phyloP scores from a whole-genome alignment of 805 yeast genomes.

The Saccharomycopsis sp. region DNA sequence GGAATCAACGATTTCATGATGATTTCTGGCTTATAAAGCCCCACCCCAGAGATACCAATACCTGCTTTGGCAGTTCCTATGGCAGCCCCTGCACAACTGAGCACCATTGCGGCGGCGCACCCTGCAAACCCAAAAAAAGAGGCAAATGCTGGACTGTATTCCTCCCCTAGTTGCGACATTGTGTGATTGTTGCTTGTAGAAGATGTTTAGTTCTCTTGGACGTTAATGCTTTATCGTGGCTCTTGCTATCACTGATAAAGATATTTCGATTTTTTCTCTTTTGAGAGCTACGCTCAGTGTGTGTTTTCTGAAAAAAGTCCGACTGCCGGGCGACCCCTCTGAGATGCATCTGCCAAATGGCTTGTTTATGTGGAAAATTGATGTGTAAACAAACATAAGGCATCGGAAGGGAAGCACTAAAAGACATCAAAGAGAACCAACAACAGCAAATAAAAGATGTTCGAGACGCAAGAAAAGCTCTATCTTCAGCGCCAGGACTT shows the following conservation, averaged over 20 bases:
- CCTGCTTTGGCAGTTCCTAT: conserved; percentile 98
- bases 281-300: too few relatives aligned
- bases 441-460: too few relatives aligned
- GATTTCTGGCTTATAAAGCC: conserved; percentile 94
- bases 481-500: conserved; percentile 49
- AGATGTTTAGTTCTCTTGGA: not conserved
- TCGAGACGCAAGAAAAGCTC: conserved; percentile 35
- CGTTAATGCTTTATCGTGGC: not conserved
- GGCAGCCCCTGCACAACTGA: conserved; percentile 97
- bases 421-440: too few relatives aligned
- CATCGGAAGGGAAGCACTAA: too few relatives aligned
- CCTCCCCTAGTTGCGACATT: not conserved
- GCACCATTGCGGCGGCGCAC: conserved; percentile 85
- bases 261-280: not conserved
- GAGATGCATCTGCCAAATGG: too few relatives aligned
- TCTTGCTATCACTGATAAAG: not conserved
- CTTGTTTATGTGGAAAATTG: too few relatives aligned
- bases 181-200: not conserved
- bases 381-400: not conserved
- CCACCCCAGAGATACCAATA: conserved; percentile 96
- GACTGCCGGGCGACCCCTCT: not conserved
- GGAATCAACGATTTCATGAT: conserved; percentile 95
- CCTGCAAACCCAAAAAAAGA: conserved; percentile 22
- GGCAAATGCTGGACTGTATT: not conserved
- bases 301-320: not conserved